A percentile compares a stretch with the other conserved stretches of the same genome.
phyloP scores from a whole-genome alignment of 1,284 basidiomycete species.

The Megacollybia platyphylla region DNA sequence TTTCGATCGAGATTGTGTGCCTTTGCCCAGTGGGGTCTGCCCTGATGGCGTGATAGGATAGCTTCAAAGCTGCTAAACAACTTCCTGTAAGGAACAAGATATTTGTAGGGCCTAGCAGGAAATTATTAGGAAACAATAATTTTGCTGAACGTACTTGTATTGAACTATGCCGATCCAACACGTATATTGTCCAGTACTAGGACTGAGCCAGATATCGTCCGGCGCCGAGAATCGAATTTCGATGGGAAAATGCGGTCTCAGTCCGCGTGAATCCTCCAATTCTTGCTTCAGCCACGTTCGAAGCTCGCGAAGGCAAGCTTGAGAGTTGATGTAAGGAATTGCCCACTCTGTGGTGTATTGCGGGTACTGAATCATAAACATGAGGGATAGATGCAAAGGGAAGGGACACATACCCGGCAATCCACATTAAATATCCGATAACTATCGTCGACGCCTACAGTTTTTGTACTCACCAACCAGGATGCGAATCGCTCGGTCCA shows the following conservation, averaged over 20 bases:
- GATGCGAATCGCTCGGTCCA: conserved; percentile 43
- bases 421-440: conserved; percentile 78
- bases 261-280: conserved; percentile 52
- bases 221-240: conserved; percentile 84
- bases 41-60: conserved; percentile 63
- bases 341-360: conserved; percentile 94
- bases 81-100: conserved; percentile 76
- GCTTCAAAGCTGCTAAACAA: conserved; percentile 76
- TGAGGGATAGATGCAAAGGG: conserved; percentile 3
- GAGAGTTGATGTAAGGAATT: conserved; percentile 58
- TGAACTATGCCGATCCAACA: conserved; percentile 96
- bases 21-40: conserved; percentile 97
- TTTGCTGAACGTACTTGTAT: conserved; percentile 59
- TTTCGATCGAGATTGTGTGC: conserved; percentile 69
- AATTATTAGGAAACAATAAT: conserved; percentile 5
- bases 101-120: conserved; percentile 69
- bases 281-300: conserved; percentile 68
- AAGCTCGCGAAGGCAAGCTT: conserved; percentile 63
- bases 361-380: conserved; percentile 44
- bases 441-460: conserved; percentile 58
- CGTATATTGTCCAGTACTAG: conserved; percentile 68
- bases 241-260: conserved; percentile 85
- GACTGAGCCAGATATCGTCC: conserved; percentile 93
- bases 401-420: conserved; percentile 44
- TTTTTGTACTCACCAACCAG: conserved; percentile 42